Percentiles rank a stretch among this genome's conserved stretches.
Evolutionary conservation across 2,329 filamentous ascomycete genomes (phyloP).

Genomic region (Pseudogymnoascus sp.): DNA sequence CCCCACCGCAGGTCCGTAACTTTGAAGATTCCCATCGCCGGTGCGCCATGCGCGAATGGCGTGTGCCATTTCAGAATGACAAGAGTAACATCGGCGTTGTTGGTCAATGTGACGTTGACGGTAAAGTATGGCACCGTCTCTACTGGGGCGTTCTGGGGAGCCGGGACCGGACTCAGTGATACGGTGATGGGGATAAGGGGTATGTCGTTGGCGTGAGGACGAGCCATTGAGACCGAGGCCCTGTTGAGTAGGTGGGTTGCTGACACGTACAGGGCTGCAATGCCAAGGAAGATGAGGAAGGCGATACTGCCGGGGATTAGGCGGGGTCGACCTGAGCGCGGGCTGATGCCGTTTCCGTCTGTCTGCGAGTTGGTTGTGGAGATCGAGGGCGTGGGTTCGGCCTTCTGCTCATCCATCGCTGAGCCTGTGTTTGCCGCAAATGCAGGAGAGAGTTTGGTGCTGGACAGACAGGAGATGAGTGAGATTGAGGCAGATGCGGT

Average conservation of each 20-base stretch:
- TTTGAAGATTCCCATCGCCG: slow-evolving; percentile 26
- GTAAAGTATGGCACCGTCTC: slow-evolving; percentile 8
- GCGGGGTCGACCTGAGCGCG: neutral
- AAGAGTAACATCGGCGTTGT: slow-evolving; percentile 22
- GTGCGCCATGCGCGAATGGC: slow-evolving; percentile 28
- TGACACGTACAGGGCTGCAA: neutral
- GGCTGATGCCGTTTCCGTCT: neutral
- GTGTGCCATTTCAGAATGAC: slow-evolving; percentile 31
- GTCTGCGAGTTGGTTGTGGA: neutral
- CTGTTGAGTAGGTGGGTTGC: neutral
- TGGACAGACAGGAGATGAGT: neutral
- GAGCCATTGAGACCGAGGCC: neutral
- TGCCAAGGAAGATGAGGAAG: neutral
- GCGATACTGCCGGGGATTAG: neutral
- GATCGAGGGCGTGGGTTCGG: too few species aligned
- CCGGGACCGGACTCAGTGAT: neutral
- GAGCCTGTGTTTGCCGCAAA: neutral
- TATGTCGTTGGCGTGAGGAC: neutral
- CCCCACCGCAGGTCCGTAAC: slow-evolving; percentile 17
- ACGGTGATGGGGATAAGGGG: neutral
- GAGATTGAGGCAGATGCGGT: neutral
- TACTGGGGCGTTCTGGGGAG: neutral
- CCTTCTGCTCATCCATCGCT: neutral
- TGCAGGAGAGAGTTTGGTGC: neutral
- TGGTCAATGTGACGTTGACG: slow-evolving; percentile 19